phyloP scores from a whole-genome alignment of 2,329 filamentous ascomycete genomes.

The Chaetomiaceae sp. region DNA sequence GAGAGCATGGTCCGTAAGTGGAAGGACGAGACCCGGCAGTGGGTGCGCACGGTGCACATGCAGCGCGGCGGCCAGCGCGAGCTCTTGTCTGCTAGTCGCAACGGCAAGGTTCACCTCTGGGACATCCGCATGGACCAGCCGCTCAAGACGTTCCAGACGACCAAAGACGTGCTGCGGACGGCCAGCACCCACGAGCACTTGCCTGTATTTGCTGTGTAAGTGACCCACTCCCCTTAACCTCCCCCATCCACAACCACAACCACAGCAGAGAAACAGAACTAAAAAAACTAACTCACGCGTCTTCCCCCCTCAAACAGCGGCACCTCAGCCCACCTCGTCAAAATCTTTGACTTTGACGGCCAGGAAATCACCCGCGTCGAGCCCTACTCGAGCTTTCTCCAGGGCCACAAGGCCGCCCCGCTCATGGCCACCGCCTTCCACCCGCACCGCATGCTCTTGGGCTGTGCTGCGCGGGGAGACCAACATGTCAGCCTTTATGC shows the following conservation, averaged over 20 bases:
- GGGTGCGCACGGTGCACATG: constrained; percentile 95
- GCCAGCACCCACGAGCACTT: constrained; percentile 93
- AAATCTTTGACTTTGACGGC: constrained; percentile 86
- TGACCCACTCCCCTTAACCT: constrained; percentile 24
- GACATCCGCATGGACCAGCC: constrained; percentile 84
- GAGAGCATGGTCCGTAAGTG: constrained; percentile 94
- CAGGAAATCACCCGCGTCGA: constrained; percentile 76
- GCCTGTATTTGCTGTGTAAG: constrained; percentile 90
- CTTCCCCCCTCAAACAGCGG: too few species aligned
- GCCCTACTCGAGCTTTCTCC: constrained; percentile 83
- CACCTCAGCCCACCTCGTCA: constrained; percentile 80
- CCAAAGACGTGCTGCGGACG: constrained; percentile 72
- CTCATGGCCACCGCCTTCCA: constrained; percentile 92
- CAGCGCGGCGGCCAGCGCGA: constrained; percentile 92
- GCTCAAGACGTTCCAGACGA: constrained; percentile 68
- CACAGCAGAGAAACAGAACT: too few species aligned
- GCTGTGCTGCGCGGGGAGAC: constrained; percentile 79
- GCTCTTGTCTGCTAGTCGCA: constrained; percentile 81
- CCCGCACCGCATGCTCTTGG: constrained; percentile 87
- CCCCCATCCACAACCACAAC: not conserved
- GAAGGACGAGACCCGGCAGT: constrained; percentile 86
- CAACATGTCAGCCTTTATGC: constrained; percentile 86
- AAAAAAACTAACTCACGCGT: too few species aligned
- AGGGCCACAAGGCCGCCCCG: constrained; percentile 72
- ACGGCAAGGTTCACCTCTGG: constrained; percentile 93